phyloP scores from a whole-genome alignment of 192 early-diverging fungal species.

The Physocladia obscura region DNA sequence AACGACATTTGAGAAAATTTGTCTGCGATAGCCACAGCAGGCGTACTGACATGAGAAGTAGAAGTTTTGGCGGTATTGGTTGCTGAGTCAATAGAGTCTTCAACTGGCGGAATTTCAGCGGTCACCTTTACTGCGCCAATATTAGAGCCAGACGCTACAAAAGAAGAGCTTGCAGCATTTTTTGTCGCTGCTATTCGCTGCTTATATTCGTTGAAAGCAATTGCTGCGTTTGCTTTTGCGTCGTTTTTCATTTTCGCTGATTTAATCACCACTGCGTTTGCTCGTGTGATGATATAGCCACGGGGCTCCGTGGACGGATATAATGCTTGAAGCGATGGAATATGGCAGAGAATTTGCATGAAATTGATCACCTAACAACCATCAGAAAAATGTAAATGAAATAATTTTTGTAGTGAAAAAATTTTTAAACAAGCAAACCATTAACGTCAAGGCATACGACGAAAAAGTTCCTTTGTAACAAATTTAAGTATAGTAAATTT shows the following conservation, averaged over 20 bases:
- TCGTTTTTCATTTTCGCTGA: slow-evolving; percentile 4
- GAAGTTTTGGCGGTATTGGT: too few relatives aligned
- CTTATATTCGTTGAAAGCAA: slow-evolving; percentile 1
- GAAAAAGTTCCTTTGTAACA: slow-evolving; percentile 40
- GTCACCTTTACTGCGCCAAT: too few relatives aligned
- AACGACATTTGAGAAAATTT: background rate
- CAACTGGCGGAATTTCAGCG: background rate
- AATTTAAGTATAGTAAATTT: background rate
- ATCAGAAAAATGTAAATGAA: too few relatives aligned
- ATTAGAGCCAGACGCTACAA: too few relatives aligned
- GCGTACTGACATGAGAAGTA: too few relatives aligned
- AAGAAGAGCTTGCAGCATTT: too few relatives aligned
- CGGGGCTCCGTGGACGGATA: slow-evolving; percentile 1
- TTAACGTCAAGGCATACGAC: slow-evolving; percentile 48
- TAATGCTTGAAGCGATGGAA: slow-evolving; percentile 44
- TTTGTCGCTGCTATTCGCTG: background rate
- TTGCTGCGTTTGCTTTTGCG: slow-evolving; percentile 9
- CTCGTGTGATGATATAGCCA: background rate
- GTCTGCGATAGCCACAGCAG: background rate
- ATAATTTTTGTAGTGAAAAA: too few relatives aligned
- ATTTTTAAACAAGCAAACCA: too few relatives aligned
- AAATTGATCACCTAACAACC: slow-evolving; percentile 39
- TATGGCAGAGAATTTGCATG: slow-evolving; percentile 38
- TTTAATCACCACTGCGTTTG: slow-evolving; percentile 4
- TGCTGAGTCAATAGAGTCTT: background rate